Evolutionary conservation across 148 eudicot species (phyloP).

Genomic region (Spergularia bocconei): DNA sequence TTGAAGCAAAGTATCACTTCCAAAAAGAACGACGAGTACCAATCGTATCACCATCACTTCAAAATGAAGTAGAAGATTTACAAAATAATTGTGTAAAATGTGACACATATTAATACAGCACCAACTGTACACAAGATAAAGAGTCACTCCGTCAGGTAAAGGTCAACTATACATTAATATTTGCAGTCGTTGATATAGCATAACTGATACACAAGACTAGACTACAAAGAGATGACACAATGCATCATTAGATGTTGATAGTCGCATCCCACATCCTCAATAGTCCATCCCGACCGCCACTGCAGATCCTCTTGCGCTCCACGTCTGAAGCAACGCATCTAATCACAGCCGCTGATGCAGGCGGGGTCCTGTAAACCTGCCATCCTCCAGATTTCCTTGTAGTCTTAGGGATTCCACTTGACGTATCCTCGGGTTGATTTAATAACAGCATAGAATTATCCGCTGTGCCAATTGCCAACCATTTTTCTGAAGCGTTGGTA

Average conservation of each 20-base stretch:
- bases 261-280: constrained; percentile 95
- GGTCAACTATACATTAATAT: too few species aligned
- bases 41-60: too few species aligned
- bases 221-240: not conserved
- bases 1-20: too few species aligned
- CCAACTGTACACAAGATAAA: too few species aligned
- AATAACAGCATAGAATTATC: constrained; percentile 89
- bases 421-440: constrained; percentile 66
- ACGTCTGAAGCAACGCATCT: constrained; percentile 76
- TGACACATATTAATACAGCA: too few species aligned
- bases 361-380: constrained; percentile 83
- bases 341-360: constrained; percentile 64
- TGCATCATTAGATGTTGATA: constrained; percentile 43
- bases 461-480: constrained; percentile 91
- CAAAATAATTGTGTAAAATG: too few species aligned
- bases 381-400: constrained; percentile 44
- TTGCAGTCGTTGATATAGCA: too few species aligned
- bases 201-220: too few species aligned
- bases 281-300: constrained; percentile 83
- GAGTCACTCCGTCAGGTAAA: too few species aligned
- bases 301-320: constrained; percentile 85
- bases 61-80: too few species aligned
- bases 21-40: too few species aligned
- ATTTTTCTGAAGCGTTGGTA: constrained; percentile 61
- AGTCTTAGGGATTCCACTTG: not conserved